Evolutionary conservation across 495 filamentous ascomycete genomes (phyloP).

Genomic region (Bombardia bombarda): DNA sequence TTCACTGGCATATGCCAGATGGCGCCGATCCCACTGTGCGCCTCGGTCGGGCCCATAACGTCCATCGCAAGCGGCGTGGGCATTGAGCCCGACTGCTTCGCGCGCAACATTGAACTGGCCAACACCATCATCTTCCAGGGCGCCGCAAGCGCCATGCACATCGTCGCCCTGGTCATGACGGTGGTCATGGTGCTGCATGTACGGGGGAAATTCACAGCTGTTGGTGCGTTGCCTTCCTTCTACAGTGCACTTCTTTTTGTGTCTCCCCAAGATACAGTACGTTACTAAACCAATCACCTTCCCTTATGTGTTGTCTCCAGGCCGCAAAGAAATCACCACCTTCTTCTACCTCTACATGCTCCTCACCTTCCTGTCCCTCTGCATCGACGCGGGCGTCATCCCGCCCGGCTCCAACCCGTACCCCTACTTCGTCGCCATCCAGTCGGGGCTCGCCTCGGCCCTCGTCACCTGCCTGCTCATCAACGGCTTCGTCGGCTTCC

Average conservation of each 20-base stretch:
- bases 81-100: constrained; percentile 86
- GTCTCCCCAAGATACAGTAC: no score
- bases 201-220: constrained; percentile 94
- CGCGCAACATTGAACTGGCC: constrained; percentile 88
- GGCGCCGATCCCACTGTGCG: constrained; percentile 78
- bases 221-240: constrained; percentile 58
- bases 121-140: constrained; percentile 98
- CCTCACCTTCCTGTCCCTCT: constrained; percentile 78
- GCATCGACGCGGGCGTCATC: constrained; percentile 88
- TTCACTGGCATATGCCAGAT: constrained; percentile 81
- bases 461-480: constrained; percentile 83
- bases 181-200: constrained; percentile 96
- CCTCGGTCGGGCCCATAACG: constrained; percentile 60
- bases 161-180: constrained; percentile 84
- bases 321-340: constrained; percentile 92
- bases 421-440: constrained; percentile 85
- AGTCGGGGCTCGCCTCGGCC: constrained; percentile 85
- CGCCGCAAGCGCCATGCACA: constrained; percentile 86
- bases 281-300: no score
- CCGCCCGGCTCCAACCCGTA: constrained; percentile 72
- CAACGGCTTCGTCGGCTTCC: constrained; percentile 98
- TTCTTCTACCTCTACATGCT: constrained; percentile 98
- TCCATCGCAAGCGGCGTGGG: constrained; percentile 61
- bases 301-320: no score
- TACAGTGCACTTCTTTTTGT: no score